These are phyloP conservation scores for Lipomyces oligophaga DNA, from an alignment of 805 yeast genomes.

Conservation along the genomic window DNA sequence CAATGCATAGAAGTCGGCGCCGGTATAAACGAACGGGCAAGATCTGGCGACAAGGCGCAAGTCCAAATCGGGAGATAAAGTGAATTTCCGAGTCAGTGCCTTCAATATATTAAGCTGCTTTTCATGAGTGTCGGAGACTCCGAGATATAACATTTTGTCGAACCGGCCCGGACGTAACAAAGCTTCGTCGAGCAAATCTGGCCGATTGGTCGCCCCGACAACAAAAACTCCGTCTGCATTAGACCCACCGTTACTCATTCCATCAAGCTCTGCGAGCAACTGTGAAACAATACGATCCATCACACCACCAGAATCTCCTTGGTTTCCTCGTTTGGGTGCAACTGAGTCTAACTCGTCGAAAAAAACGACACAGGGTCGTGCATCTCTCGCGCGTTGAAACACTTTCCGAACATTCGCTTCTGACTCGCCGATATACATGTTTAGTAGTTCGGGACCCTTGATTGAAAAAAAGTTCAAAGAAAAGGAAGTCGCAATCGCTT, in stretches of 20 bases:
- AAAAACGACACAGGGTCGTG: constrained; percentile 95
- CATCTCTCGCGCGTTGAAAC: constrained; percentile 91
- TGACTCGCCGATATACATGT: constrained; percentile 98
- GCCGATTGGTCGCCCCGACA: constrained; percentile 98
- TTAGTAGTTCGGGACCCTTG: constrained; percentile 92
- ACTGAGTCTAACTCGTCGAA: constrained; percentile 97
- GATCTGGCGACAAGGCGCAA: constrained; percentile 55
- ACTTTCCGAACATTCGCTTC: constrained; percentile 96
- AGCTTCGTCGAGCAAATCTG: constrained; percentile 92
- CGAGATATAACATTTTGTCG: constrained; percentile 90
- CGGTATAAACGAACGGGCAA: constrained; percentile 90
- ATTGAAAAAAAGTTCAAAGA: constrained; percentile 92
- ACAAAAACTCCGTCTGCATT: constrained; percentile 88
- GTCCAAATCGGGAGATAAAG: constrained; percentile 56
- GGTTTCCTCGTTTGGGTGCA: constrained; percentile 97
- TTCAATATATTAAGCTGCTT: constrained; percentile 81
- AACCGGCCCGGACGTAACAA: constrained; percentile 63
- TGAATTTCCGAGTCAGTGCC: constrained; percentile 77
- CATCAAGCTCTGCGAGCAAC: constrained; percentile 88
- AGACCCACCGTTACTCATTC: constrained; percentile 83
- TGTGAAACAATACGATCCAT: constrained; percentile 99
- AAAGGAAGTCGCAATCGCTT: constrained; percentile 94
- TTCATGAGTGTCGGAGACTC: constrained; percentile 85
- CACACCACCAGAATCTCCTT: constrained; percentile 98
- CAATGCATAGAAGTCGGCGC: constrained; percentile 96